Evolutionary conservation across 768 basidiomycete species (phyloP), one percentile per base, ranked within the genome.

Genomic region (Xerocomus brunneocitrinus): DNA sequence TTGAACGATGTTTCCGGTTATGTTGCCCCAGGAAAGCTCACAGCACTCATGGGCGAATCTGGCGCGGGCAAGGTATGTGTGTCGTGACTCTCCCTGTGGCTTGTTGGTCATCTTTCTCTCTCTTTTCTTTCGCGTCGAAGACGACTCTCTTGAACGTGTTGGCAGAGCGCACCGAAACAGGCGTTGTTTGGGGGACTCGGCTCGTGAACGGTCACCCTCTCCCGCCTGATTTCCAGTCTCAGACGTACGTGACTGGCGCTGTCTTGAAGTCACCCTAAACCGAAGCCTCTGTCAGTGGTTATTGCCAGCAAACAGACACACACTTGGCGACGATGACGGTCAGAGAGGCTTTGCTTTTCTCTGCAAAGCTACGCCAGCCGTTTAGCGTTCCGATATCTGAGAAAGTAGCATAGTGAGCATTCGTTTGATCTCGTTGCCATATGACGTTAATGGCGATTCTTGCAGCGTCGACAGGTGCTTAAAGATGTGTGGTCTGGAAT

Each of bases 221-320:
- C 4, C 79, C 79, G 5, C 52, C 68, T 0, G 77, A 82, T 49
- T 82, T 79, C 63, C 72, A 77, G 65, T 73, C 82, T 56, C 81
- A 82, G 69, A 84, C 83, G 80, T 67, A 43, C 22, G 66, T 53
- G 0, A 7, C 6, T 24, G 14, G 8, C 3, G n/a, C 16, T 30
- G 10, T 16, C 24, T 0, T 1, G 10, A 24, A 13, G 24, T 30
- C 9, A 31, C 22, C 6, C 14, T 16, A 14, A 46, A 16, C 22
- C 24, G 10, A 28, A 45, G 1, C 5, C 19, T 24, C n/a, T 5
- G 19, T 50, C 28, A 87, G 84, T 45, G 91, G 89, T 0, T 95
- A 92, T 62, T 89, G 86, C 53, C 91, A 95, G 63, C 93, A 95
- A 65, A 82, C 81, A 71, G 90, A 92, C 60, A 87, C 85, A 0